phyloP scores from a whole-genome alignment of 768 basidiomycete species.

The Pholiota molesta region DNA sequence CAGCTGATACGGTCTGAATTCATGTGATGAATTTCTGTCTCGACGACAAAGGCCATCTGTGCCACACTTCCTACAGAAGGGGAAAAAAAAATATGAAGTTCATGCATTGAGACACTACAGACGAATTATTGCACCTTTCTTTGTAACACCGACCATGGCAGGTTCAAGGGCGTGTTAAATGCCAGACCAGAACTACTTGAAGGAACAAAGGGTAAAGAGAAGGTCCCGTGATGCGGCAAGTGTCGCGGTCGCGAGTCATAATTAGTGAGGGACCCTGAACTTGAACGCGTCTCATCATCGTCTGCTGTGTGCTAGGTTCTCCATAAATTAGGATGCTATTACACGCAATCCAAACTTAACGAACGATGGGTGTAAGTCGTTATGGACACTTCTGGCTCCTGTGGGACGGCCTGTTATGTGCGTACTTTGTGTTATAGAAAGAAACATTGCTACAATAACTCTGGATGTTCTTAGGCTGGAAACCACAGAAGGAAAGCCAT shows the following conservation, averaged over 20 bases:
- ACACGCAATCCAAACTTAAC: neutral
- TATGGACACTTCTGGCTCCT: constrained; percentile 93
- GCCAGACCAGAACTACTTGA: too few relatives aligned
- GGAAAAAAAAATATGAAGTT: too few relatives aligned
- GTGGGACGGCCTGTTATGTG: constrained; percentile 94
- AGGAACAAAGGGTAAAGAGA: too few relatives aligned
- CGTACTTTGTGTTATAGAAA: constrained; percentile 27
- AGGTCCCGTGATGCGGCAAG: neutral
- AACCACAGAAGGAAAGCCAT: constrained; percentile 92
- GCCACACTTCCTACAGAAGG: too few relatives aligned
- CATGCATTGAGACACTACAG: too few relatives aligned
- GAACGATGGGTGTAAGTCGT: constrained; percentile 89
- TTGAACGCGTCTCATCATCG: neutral
- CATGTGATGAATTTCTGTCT: too few relatives aligned
- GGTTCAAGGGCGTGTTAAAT: too few relatives aligned
- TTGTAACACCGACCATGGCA: too few relatives aligned
- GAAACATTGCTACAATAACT: neutral
- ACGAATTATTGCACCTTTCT: too few relatives aligned
- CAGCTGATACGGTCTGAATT: neutral
- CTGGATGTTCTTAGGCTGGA: constrained; percentile 63
- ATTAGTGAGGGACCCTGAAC: neutral
- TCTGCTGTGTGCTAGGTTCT: neutral
- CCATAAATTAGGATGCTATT: neutral
- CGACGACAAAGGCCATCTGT: too few relatives aligned
- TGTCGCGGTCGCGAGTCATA: constrained; percentile 1